Evolutionary conservation across 371 early-diverging fungal species (phyloP).

Genomic region (Mucor racemosus): DNA sequence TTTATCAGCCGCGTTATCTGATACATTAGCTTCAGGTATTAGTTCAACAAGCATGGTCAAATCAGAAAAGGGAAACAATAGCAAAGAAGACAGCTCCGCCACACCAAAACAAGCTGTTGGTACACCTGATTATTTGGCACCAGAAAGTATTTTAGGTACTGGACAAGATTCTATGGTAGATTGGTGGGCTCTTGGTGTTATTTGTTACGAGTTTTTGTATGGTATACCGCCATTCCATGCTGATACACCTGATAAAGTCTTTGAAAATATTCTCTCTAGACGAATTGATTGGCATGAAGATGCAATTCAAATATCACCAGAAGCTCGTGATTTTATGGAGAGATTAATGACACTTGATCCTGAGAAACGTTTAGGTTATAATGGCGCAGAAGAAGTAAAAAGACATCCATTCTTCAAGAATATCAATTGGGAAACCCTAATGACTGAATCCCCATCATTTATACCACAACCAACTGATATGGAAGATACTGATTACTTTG

Average conservation of each 20-base stretch:
- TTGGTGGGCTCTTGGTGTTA: constrained; percentile 95
- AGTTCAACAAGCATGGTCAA: constrained; percentile 12
- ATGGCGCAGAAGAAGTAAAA: constrained; percentile 73
- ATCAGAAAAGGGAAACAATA: constrained; percentile 8
- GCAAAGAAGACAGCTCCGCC: not conserved
- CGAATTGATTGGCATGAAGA: constrained; percentile 77
- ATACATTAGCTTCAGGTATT: constrained; percentile 18
- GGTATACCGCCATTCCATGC: constrained; percentile 91
- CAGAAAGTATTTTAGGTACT: constrained; percentile 89
- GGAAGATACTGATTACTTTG: constrained; percentile 96
- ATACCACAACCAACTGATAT: constrained; percentile 78
- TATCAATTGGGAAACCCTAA: constrained; percentile 73
- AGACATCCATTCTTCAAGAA: constrained; percentile 67
- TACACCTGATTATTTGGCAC: constrained; percentile 97
- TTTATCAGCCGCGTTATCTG: constrained; percentile 26
- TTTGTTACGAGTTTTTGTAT: constrained; percentile 87
- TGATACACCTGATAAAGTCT: constrained; percentile 78
- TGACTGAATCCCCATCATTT: constrained; percentile 78
- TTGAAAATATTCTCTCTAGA: constrained; percentile 83
- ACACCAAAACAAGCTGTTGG: constrained; percentile 66
- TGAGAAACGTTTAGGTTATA: constrained; percentile 74
- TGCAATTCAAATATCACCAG: constrained; percentile 73
- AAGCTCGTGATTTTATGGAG: constrained; percentile 89
- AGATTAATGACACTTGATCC: constrained; percentile 78
- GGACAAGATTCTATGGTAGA: constrained; percentile 89